Evolutionary conservation across 495 filamentous ascomycete species (phyloP).

Genomic region (Cetradonia linearis): DNA sequence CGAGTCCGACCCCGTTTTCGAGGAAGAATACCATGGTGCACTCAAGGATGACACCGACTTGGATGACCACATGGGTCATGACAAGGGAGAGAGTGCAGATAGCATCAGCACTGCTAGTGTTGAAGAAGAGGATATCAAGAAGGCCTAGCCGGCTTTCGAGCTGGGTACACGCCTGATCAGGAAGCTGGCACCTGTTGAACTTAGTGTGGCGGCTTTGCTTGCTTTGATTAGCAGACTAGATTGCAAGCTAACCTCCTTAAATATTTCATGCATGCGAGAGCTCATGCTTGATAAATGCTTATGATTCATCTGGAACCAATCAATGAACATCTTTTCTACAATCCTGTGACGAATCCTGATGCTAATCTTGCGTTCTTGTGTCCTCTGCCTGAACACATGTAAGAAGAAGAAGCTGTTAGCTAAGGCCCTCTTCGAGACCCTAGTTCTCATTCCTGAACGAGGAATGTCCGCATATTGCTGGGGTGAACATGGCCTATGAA

Average conservation of each 20-base stretch:
- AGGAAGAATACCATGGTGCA: constrained; percentile 65
- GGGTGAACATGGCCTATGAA: background rate
- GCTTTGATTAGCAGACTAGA: constrained; percentile 1
- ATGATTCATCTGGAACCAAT: constrained; percentile 4
- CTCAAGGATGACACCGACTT: constrained; percentile 36
- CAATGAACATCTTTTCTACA: constrained; percentile 1
- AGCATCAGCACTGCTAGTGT: constrained; percentile 30
- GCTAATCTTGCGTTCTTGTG: background rate
- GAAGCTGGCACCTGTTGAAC: constrained; percentile 9
- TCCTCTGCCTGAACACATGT: background rate
- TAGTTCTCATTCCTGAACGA: background rate
- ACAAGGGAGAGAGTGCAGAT: constrained; percentile 44
- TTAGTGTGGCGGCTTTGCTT: background rate
- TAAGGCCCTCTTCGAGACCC: background rate
- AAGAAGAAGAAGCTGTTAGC: too few species aligned
- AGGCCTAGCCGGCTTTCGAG: constrained; percentile 20
- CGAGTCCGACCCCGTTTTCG: constrained; percentile 78
- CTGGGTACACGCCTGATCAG: background rate
- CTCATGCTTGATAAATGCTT: background rate
- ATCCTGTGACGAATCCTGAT: background rate
- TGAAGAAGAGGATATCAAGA: constrained; percentile 37
- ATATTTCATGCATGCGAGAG: constrained; percentile 8
- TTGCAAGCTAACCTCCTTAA: constrained; percentile 1
- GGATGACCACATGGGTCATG: constrained; percentile 30
- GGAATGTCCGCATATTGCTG: background rate